Percentiles rank a stretch among this genome's conserved stretches.
These are phyloP conservation scores for Microbotryum saponariae DNA, from an alignment of 1,284 basidiomycete genomes.

Conservation along the genomic window DNA sequence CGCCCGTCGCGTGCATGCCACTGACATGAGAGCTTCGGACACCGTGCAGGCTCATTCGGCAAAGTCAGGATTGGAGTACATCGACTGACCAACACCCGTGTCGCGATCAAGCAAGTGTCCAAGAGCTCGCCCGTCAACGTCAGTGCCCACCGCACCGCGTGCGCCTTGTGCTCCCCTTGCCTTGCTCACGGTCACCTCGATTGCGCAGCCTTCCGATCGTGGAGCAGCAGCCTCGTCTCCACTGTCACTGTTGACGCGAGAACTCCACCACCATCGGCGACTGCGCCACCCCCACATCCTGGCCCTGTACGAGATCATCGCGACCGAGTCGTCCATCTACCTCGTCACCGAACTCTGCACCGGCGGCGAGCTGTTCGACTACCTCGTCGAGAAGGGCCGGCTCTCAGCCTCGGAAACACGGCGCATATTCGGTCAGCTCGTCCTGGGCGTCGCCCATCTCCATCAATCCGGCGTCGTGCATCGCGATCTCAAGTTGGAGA, in stretches of 20 bases:
- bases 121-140: conserved; percentile 61
- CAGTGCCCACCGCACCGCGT: background rate
- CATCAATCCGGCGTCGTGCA: conserved; percentile 44
- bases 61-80: conserved; percentile 37
- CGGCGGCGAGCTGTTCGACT: conserved; percentile 58
- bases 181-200: background rate
- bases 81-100: conserved; percentile 49
- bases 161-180: background rate
- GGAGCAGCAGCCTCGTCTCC: conserved; percentile 13
- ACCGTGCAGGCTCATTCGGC: conserved; percentile 35
- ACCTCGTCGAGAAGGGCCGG: conserved; percentile 42
- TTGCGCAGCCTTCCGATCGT: conserved; percentile 9
- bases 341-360: conserved; percentile 94
- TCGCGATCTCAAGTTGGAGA: conserved; percentile 50
- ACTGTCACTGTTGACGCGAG: conserved; percentile 67
- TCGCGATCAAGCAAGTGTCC: conserved; percentile 96
- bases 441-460: conserved; percentile 43
- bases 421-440: conserved; percentile 43
- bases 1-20: background rate
- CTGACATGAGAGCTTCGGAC: background rate
- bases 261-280: conserved; percentile 95
- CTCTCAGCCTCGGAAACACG: conserved; percentile 40
- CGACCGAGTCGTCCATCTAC: conserved; percentile 91
- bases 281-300: conserved; percentile 91
- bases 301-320: conserved; percentile 95